These are phyloP conservation scores for Rossbeevera mucosa DNA, from an alignment of 768 basidiomycete species.

Conservation along the genomic window DNA sequence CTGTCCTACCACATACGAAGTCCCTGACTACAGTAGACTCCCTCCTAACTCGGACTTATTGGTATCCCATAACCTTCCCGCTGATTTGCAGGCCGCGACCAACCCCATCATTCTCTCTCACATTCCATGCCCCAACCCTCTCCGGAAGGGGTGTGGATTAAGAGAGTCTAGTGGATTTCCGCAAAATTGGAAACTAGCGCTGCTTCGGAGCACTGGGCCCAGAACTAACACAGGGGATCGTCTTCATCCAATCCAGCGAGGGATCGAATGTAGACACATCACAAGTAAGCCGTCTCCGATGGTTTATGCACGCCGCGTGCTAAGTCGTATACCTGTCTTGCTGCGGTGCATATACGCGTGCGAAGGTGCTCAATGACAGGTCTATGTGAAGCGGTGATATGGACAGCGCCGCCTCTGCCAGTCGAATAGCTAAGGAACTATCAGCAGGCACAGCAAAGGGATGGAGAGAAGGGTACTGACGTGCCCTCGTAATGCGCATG, in stretches of 20 bases:
- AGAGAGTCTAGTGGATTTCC: neutral
- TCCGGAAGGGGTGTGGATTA: too few relatives aligned
- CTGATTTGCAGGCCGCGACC: too few relatives aligned
- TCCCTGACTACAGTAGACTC: constrained; percentile 48
- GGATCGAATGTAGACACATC: constrained; percentile 77
- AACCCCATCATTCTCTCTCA: too few relatives aligned
- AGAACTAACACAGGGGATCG: constrained; percentile 63
- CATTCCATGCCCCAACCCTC: too few relatives aligned
- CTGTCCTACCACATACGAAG: constrained; percentile 56
- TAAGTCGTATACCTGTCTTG: neutral
- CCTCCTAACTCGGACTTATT: too few relatives aligned
- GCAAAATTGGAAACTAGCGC: neutral
- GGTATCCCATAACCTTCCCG: too few relatives aligned
- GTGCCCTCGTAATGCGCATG: constrained; percentile 31
- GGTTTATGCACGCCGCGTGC: constrained; percentile 61
- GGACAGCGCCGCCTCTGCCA: constrained; percentile 64
- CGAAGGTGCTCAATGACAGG: constrained; percentile 36
- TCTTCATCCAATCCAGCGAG: constrained; percentile 76
- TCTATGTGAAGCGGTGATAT: constrained; percentile 39
- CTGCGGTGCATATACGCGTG: neutral
- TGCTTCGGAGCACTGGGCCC: neutral
- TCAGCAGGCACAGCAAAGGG: neutral
- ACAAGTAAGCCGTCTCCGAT: constrained; percentile 65
- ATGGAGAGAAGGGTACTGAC: constrained; percentile 31
- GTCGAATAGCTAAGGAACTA: constrained; percentile 52